Base-by-base conservation (phyloP, 257 asterid species). In the Marsdenia floribunda region DNA sequence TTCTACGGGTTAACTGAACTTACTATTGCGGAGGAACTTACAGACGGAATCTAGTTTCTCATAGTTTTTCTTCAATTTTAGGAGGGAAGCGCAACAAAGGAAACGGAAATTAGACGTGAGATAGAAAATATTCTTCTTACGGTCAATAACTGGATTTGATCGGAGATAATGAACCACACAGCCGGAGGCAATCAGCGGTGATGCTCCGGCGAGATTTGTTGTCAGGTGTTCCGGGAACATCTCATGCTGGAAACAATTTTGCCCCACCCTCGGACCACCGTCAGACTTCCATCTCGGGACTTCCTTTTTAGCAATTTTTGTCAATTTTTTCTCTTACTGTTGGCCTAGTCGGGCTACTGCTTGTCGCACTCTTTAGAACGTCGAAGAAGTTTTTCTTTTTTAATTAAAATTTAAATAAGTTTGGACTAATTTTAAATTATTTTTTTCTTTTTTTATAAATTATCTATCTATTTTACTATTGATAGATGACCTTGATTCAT, bases 101-200 rank as follows among this genome's bases (percentile, higher is more conserved):
- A 52, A 15, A 29, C 0, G 8, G 3, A 47, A 15, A 70, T 49
- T 26, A 40, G 64, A 44, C 12, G 52, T 3, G 50, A 66, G 52
- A 66, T 35, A 35, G 46, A 64, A 33, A 63, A 26, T 57, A 21
- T 54, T 50, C 44, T 14, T 21, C 80, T 76, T 76, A 76, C 72
- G n/a, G 57, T 29, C 29, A 38, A 3, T 6, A 66, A 66, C 33
- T 37, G 12, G 52, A 66, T 16, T 53, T 19, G 66, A 71, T 71
- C 75, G 50, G 37, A 54, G 65, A 58, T 40, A 21, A 16, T 0
- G 37, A 44, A 63, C 53, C 38, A 47, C 71, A 58, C 8, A 40
- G 72, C 75, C 66, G 76, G 76, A 70, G 44, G 54, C 70, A 42
- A 69, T 58, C 47, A 58, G 54, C 54, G 44, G 72, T 70, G 55